Percentiles rank a stretch among this genome's conserved stretches.
Conservation (phyloP, 2,329 filamentous ascomycete genomes). For the Cladosporium sphaerospermum region DNA sequence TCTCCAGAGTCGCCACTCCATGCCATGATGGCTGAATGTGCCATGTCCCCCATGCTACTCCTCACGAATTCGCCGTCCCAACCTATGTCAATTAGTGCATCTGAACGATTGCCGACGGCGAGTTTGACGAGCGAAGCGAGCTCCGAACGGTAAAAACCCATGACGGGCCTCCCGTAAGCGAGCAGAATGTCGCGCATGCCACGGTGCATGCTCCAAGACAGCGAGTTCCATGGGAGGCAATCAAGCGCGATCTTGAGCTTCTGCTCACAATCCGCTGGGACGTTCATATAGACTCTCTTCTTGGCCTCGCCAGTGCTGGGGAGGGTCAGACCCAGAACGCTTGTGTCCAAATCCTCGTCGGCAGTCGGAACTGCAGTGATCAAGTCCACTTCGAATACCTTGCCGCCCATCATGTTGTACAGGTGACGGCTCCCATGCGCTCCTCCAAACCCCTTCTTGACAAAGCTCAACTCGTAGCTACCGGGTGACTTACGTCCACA, state of each 20-base stretch:
- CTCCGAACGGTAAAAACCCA: background rate
- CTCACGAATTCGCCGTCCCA: background rate
- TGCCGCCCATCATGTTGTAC: slow-evolving; percentile 4
- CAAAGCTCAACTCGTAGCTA: background rate
- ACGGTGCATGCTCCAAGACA: slow-evolving; percentile 3
- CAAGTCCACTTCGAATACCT: slow-evolving; percentile 2
- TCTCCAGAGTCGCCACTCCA: background rate
- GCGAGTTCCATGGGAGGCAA: background rate
- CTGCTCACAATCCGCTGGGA: background rate
- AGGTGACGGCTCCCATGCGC: slow-evolving; percentile 1
- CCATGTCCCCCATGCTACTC: slow-evolving; percentile 2
- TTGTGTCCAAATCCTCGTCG: background rate
- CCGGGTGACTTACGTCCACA: background rate
- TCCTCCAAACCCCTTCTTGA: background rate
- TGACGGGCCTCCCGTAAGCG: background rate
- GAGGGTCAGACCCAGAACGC: background rate
- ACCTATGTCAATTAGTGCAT: background rate
- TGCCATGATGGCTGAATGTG: background rate
- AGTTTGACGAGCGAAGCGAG: background rate
- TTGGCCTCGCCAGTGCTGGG: background rate
- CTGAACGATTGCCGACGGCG: background rate
- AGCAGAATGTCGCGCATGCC: slow-evolving; percentile 1
- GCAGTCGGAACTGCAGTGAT: background rate
- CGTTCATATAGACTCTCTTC: background rate
- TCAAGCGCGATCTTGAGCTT: background rate